Conservation (phyloP, 2,329 filamentous ascomycete genomes). For the Botrytis squamosa region DNA sequence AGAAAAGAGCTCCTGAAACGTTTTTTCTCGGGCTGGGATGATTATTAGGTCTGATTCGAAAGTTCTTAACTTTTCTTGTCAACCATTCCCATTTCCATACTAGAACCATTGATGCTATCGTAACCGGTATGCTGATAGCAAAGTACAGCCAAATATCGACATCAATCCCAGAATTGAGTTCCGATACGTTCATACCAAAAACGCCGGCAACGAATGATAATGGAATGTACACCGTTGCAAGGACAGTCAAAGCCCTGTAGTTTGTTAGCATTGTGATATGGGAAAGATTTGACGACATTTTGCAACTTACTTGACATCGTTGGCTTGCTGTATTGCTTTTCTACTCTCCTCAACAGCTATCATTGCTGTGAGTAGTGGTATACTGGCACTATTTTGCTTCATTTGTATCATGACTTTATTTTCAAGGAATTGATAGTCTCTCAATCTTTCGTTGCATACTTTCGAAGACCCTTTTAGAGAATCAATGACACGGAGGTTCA, state of each 20-base stretch:
- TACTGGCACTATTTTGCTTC: not conserved
- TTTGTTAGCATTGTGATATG: not conserved
- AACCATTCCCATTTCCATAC: not conserved
- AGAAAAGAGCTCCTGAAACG: not conserved
- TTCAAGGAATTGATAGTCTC: not conserved
- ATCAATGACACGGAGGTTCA: not conserved
- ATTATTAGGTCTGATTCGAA: not conserved
- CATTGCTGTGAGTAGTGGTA: not conserved
- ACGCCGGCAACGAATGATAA: not conserved
- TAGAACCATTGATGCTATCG: not conserved
- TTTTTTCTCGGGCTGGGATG: not conserved
- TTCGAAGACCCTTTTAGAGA: not conserved
- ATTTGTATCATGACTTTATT: not conserved
- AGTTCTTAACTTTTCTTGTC: not conserved
- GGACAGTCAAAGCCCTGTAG: not conserved
- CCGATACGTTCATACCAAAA: not conserved
- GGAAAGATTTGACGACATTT: rapidly evolving
- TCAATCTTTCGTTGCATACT: too few relatives aligned
- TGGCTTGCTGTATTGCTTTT: constrained; percentile 8
- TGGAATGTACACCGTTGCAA: not conserved
- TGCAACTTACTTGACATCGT: not conserved
- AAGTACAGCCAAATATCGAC: not conserved
- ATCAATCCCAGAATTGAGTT: not conserved
- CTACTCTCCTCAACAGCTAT: not conserved
- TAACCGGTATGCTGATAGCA: not conserved